Conservation (phyloP, 768 basidiomycete genomes). For the Cyclocybe cylindracea region DNA sequence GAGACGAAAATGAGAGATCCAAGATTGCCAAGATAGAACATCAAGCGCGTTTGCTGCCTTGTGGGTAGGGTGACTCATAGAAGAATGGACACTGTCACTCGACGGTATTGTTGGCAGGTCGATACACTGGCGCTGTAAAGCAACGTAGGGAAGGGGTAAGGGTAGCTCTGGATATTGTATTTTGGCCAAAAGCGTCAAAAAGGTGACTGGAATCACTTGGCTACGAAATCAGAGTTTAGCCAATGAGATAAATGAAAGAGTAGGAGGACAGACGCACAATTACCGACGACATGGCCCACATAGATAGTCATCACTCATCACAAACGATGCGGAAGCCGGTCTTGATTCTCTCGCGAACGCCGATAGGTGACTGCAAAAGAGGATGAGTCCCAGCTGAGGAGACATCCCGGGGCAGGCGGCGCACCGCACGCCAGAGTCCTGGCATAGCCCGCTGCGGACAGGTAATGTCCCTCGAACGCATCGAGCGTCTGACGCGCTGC, state of each 20-base stretch:
- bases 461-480: slow-evolving; percentile 83
- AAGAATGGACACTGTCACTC: slow-evolving; percentile 91
- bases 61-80: slow-evolving; percentile 73
- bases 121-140: slow-evolving; percentile 79
- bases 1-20: slow-evolving; percentile 82
- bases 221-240: slow-evolving; percentile 39
- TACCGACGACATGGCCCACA: slow-evolving; percentile 96
- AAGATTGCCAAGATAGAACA: slow-evolving; percentile 86
- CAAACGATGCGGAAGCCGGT: slow-evolving; percentile 74
- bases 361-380: slow-evolving; percentile 76
- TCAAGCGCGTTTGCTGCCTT: slow-evolving; percentile 65
- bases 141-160: slow-evolving; percentile 89
- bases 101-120: slow-evolving; percentile 69
- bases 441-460: slow-evolving; percentile 87
- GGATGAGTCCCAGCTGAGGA: slow-evolving; percentile 81
- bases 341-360: slow-evolving; percentile 79
- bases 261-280: slow-evolving; percentile 60
- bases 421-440: slow-evolving; percentile 63
- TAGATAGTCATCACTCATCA: slow-evolving; percentile 89
- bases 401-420: slow-evolving; percentile 75
- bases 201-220: slow-evolving; percentile 93
- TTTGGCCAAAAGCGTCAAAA: slow-evolving; percentile 89
- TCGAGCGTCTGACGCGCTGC: slow-evolving; percentile 79
- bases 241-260: not conserved
- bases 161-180: slow-evolving; percentile 75